Evolutionary conservation across 2,329 filamentous ascomycete genomes (phyloP).

Genomic region (Cladorrhinum sp.): DNA sequence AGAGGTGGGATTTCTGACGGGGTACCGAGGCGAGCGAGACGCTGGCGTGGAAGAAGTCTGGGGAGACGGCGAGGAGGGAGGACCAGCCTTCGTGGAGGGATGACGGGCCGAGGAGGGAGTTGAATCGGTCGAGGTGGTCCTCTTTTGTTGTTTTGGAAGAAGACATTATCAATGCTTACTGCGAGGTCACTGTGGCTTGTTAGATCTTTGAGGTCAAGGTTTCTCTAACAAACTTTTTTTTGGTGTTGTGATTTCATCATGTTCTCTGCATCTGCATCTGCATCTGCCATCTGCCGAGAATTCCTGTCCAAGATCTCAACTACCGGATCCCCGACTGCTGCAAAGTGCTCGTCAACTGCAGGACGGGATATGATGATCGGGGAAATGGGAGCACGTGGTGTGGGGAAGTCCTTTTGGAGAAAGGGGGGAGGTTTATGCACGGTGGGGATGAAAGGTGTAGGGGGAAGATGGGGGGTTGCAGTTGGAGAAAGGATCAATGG

Average conservation of each 20-base stretch:
- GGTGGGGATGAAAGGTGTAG: not conserved
- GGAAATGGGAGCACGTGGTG: not conserved
- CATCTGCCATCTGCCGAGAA: not conserved
- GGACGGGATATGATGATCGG: not conserved
- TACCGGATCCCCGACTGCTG: not conserved
- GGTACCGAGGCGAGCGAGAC: constrained; percentile 29
- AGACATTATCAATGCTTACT: not conserved
- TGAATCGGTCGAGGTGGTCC: constrained; percentile 17
- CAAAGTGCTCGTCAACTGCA: not conserved
- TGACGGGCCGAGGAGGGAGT: constrained; percentile 19
- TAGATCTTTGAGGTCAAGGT: not conserved
- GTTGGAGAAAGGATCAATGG: not conserved
- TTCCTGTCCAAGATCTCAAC: not conserved
- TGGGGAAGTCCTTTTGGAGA: not conserved
- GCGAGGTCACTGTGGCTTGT: not conserved
- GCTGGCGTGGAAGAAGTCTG: constrained; percentile 29
- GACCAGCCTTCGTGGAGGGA: constrained; percentile 30
- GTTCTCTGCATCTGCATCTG: not conserved
- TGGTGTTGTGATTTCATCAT: not conserved
- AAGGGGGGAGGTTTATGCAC: not conserved
- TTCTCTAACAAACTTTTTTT: not conserved
- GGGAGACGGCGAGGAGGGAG: constrained; percentile 27
- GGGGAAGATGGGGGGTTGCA: not conserved
- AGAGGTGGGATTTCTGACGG: constrained; percentile 32
- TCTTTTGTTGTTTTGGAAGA: not conserved